Evolutionary conservation across 2,329 filamentous ascomycete genomes (phyloP).

Genomic region (Cercospora brassicicola): DNA sequence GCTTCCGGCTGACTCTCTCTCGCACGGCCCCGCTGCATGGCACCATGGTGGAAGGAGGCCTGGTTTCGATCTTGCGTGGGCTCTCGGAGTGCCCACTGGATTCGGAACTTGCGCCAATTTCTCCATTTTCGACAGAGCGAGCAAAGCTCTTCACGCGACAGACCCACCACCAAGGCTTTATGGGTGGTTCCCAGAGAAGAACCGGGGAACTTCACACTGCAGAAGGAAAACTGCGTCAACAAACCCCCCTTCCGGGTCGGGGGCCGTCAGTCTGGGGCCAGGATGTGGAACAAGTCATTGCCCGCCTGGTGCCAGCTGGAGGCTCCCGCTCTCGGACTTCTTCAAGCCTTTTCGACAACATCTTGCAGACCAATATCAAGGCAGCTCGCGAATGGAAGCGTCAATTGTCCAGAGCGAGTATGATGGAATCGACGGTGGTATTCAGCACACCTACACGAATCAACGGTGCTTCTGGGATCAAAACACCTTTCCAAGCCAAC

Average conservation of each 20-base stretch:
- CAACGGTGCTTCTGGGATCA: neutral
- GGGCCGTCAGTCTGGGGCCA: neutral
- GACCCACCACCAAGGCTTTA: neutral
- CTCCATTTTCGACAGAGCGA: neutral
- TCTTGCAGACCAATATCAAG: neutral
- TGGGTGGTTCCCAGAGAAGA: conserved; percentile 1
- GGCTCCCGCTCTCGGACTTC: neutral
- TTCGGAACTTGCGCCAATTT: neutral
- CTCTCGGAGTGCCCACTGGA: neutral
- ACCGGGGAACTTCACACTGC: neutral
- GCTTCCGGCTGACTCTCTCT: neutral
- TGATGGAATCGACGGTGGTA: neutral
- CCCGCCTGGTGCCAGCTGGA: neutral
- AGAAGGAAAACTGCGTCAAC: neutral
- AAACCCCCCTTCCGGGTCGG: neutral
- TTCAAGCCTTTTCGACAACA: conserved; percentile 1
- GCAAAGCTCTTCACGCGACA: neutral
- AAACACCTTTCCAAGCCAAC: neutral
- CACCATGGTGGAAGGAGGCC: neutral
- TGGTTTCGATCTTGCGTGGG: neutral
- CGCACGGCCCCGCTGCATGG: neutral
- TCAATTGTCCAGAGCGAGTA: neutral
- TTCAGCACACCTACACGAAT: neutral
- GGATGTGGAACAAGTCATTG: neutral
- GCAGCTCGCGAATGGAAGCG: neutral